These are phyloP conservation scores for Ascochyta koolunga DNA, from an alignment of 2,329 filamentous ascomycete species.

Conservation along the genomic window DNA sequence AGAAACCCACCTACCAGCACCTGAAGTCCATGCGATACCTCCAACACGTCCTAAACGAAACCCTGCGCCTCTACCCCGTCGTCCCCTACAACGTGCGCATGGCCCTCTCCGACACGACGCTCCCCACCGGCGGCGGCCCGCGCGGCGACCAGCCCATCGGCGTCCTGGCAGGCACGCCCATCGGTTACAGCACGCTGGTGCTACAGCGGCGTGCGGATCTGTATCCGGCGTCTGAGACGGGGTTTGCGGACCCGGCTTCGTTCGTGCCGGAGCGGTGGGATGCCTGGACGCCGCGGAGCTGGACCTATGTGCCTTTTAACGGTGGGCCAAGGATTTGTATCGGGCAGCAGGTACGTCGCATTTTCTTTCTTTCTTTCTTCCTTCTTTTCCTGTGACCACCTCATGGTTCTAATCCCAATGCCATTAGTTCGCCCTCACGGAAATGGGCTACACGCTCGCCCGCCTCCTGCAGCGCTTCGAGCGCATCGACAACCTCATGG, in stretches of 20 bases:
- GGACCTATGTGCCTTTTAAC: conserved; percentile 58
- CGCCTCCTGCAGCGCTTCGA: conserved; percentile 53
- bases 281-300: conserved; percentile 55
- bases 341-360: conserved; percentile 48
- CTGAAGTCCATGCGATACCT: conserved; percentile 86
- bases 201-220: conserved; percentile 58
- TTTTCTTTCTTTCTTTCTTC: background rate
- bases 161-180: conserved; percentile 51
- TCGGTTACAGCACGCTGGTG: conserved; percentile 55
- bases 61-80: conserved; percentile 55
- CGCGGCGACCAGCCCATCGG: conserved; percentile 54
- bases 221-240: conserved; percentile 51
- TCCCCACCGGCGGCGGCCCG: conserved; percentile 56
- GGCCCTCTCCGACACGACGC: conserved; percentile 55
- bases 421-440: conserved; percentile 54
- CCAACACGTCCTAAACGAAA: conserved; percentile 45
- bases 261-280: conserved; percentile 60
- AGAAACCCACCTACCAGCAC: conserved; percentile 72
- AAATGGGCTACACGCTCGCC: conserved; percentile 57
- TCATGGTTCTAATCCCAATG: background rate
- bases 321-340: conserved; percentile 58
- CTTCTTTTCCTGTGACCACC: background rate
- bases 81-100: conserved; percentile 59
- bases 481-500: conserved; percentile 51
- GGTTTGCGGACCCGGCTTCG: conserved; percentile 49